Conservation (phyloP, 257 asterid genomes). For the Solanum sejunctum region DNA sequence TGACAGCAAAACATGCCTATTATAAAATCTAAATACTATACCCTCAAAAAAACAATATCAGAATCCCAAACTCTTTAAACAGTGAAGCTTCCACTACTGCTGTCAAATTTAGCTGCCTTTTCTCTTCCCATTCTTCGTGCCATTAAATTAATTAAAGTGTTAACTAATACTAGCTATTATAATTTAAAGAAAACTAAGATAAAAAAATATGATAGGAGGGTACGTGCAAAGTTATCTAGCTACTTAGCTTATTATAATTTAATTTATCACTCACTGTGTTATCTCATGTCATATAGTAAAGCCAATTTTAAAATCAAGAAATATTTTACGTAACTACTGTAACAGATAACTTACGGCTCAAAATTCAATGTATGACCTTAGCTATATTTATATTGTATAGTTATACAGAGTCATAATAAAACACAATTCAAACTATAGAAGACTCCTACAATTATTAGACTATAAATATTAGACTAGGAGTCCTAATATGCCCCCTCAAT, state of each 20-base stretch:
- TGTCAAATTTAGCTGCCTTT: background rate
- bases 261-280: background rate
- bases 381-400: too few species aligned
- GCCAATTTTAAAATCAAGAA: background rate
- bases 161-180: background rate
- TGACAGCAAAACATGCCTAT: background rate
- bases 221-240: background rate
- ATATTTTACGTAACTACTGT: background rate
- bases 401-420: too few species aligned
- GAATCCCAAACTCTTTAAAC: background rate
- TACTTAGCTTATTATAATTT: background rate
- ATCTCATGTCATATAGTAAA: background rate
- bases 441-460: too few species aligned
- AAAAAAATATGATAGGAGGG: background rate
- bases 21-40: background rate
- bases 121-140: background rate
- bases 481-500: too few species aligned
- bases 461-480: too few species aligned
- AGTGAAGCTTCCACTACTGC: constrained; percentile 8
- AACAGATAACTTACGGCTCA: too few species aligned
- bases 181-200: background rate
- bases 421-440: too few species aligned
- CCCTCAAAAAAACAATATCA: background rate
- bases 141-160: background rate
- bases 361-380: too few species aligned